Evolutionary conservation across 2,329 filamentous ascomycete species (phyloP).

Genomic region (Aphanocladium album): DNA sequence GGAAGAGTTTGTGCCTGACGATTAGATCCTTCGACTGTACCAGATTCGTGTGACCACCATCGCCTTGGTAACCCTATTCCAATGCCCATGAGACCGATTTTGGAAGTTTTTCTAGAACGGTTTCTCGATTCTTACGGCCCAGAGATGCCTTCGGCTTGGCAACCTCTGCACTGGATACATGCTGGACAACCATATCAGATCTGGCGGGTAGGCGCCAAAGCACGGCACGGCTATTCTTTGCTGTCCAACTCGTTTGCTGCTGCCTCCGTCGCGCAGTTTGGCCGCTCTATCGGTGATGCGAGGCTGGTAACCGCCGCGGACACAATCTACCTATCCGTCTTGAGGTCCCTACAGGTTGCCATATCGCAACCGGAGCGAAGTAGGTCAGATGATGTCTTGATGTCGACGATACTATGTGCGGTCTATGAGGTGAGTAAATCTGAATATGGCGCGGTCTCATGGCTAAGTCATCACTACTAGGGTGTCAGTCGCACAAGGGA

Average conservation of each 20-base stretch:
- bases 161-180: background rate
- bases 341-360: background rate
- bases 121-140: constrained; percentile 1
- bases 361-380: background rate
- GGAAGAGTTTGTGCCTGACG: background rate
- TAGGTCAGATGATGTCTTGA: background rate
- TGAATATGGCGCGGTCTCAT: background rate
- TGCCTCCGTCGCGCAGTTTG: background rate
- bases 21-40: background rate
- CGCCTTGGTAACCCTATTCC: background rate
- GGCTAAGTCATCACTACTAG: background rate
- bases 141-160: background rate
- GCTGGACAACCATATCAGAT: background rate
- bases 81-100: background rate
- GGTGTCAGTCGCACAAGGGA: background rate
- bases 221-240: background rate
- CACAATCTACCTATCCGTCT: background rate
- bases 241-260: background rate
- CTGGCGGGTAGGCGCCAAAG: background rate
- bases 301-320: background rate
- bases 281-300: background rate
- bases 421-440: background rate
- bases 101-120: background rate
- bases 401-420: background rate
- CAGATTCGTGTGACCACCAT: background rate